These are phyloP conservation scores for Candida anutae DNA, from an alignment of 1,139 yeast species.

Conservation along the genomic window DNA sequence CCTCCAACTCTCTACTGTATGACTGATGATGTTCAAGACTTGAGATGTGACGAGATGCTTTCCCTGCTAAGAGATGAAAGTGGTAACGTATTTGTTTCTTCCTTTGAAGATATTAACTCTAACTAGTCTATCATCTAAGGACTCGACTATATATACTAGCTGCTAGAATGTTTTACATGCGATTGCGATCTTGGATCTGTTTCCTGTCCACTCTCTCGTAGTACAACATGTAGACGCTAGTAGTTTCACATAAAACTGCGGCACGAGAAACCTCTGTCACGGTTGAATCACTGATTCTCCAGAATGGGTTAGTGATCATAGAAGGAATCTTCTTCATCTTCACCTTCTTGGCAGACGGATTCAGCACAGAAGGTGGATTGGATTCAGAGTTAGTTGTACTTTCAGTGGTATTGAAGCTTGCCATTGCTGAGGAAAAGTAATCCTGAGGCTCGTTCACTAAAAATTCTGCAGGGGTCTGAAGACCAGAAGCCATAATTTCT, in stretches of 20 bases:
- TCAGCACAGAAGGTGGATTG: background rate
- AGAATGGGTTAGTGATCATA: constrained; percentile 56
- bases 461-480: constrained; percentile 38
- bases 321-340: constrained; percentile 48
- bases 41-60: constrained; percentile 8
- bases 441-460: constrained; percentile 21
- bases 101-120: background rate
- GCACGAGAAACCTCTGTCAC: constrained; percentile 55
- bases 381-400: constrained; percentile 3
- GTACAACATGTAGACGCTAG: constrained; percentile 76
- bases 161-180: too few relatives aligned
- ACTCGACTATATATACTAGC: too few relatives aligned
- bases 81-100: constrained; percentile 1
- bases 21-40: constrained; percentile 10
- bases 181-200: constrained; percentile 8
- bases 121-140: too few relatives aligned
- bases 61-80: background rate
- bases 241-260: constrained; percentile 59
- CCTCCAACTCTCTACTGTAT: constrained; percentile 13
- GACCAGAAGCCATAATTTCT: constrained; percentile 33
- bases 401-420: constrained; percentile 5
- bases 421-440: constrained; percentile 9
- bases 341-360: constrained; percentile 12
- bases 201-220: constrained; percentile 51
- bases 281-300: constrained; percentile 79